These are phyloP conservation scores for Colletotrichum abscissum DNA, from an alignment of 2,329 filamentous ascomycete genomes.

Conservation along the genomic window DNA sequence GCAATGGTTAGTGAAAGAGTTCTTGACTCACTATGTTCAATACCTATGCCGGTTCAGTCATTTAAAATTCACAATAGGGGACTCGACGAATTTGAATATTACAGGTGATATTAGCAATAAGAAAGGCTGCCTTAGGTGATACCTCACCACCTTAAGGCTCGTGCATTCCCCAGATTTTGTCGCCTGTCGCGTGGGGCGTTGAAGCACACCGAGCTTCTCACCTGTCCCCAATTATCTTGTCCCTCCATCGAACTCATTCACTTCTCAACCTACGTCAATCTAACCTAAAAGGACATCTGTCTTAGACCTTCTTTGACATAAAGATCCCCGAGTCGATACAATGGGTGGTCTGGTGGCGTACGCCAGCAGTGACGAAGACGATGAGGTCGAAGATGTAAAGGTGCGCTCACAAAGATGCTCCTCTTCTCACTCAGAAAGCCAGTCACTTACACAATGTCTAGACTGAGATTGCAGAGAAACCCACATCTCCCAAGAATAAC, in stretches of 20 bases:
- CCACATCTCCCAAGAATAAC: neutral
- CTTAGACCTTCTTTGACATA: too few species aligned
- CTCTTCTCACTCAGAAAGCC: neutral
- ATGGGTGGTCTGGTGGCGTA: constrained; percentile 62
- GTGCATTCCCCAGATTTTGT: neutral
- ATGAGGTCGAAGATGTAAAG: constrained; percentile 42
- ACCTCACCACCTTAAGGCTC: too few species aligned
- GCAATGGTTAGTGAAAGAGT: too few species aligned
- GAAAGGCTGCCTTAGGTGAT: neutral
- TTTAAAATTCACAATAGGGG: too few species aligned
- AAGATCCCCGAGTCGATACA: neutral
- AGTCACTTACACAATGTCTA: neutral
- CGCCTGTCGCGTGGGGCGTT: neutral
- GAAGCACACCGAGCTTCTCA: neutral
- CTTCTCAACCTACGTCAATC: neutral
- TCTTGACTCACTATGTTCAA: too few species aligned
- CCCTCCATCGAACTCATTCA: neutral
- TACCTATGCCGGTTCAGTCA: too few species aligned
- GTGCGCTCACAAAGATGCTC: neutral
- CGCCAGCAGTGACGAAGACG: constrained; percentile 64
- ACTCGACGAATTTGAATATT: too few species aligned
- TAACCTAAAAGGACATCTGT: too few species aligned
- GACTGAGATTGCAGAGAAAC: neutral
- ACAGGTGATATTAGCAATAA: too few species aligned
- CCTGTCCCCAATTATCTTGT: neutral